Evolutionary conservation across 2,329 filamentous ascomycete genomes (phyloP), one percentile per base, ranked within the genome.

Genomic region (Ceratocystis cacaofunesta): DNA sequence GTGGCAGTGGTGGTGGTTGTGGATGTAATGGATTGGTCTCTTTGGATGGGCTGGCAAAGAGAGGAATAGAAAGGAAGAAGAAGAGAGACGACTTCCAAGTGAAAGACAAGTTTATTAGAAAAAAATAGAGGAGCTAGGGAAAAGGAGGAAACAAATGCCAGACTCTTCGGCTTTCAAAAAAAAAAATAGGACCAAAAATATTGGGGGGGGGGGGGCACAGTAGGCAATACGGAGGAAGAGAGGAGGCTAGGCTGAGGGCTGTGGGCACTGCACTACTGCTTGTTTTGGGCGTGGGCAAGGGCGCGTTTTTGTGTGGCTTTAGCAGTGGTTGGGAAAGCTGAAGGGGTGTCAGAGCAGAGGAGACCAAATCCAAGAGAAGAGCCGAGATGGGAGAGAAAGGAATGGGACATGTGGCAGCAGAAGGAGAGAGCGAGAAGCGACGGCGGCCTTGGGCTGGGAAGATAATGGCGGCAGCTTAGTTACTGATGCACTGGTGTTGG

Each of bases 11-110:
- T 66, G 32, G 62, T 65, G 22, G 62, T 66, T 62, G 64, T 61
- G 61, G 65, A 65, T 67, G 48, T 48, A 61, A 48, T 22, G 30
- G 19, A 36, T 55, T 65, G 57, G 62, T 48, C 36, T 61, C 30
- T 62, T 41, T 57, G 48, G 58, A 62, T 48, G 61, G 66, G 30
- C 64, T 64, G 48, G 44, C 22, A 50, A 61, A 61, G 67, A 46
- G 60, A 52, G 61, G 63, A 67, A 67, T 30, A 63, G 52, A 64
- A 64, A 63, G 63, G 57, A 63, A 50, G 65, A 57, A 65, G 48
- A 58, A 61, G 52, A 65, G 46, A 55, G 62, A 65, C 50, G 65
- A 55, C 57, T 65, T 67, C 36, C 61, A 65, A 60, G 52, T 65
- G 63, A 65, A 55, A 41, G 63, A 60, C 52, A 41, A 52, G 43